Evolutionary conservation across 306 rosid species (phyloP).

Genomic region (Vigna hirtella): DNA sequence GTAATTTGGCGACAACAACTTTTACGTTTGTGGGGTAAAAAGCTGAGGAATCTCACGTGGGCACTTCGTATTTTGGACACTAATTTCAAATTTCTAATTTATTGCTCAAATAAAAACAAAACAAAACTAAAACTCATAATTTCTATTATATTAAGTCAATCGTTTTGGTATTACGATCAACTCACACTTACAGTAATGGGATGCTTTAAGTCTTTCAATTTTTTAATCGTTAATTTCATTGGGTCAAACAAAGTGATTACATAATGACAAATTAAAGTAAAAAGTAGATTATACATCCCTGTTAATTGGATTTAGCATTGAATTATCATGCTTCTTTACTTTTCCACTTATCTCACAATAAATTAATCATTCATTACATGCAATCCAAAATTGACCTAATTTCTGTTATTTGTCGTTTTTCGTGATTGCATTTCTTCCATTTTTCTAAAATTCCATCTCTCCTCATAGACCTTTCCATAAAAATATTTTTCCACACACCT

Average conservation of each 20-base stretch:
- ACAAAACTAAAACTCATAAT: neutral
- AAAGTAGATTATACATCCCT: neutral
- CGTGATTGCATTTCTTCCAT: neutral
- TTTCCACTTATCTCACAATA: constrained; percentile 27
- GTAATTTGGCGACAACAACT: constrained; percentile 38
- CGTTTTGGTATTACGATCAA: neutral
- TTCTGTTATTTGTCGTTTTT: constrained; percentile 30
- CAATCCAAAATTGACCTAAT: constrained; percentile 23
- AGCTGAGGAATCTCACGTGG: constrained; percentile 35
- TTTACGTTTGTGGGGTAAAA: constrained; percentile 32
- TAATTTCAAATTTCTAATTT: constrained; percentile 12
- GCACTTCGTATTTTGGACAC: neutral
- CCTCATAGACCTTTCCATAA: neutral
- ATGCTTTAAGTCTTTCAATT: neutral
- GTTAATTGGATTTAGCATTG: constrained; percentile 31
- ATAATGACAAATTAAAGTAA: constrained; percentile 44
- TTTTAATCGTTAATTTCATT: constrained; percentile 8
- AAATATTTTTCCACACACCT: neutral
- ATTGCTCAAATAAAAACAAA: neutral
- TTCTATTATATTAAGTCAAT: neutral
- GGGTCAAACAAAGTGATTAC: constrained; percentile 38
- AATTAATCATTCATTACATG: constrained; percentile 9
- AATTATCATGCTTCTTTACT: constrained; percentile 30
- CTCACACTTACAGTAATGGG: neutral
- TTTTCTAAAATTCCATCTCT: neutral